phyloP scores from a whole-genome alignment of 1,139 yeast genomes.

The Hemisphaericaspora subhashii region DNA sequence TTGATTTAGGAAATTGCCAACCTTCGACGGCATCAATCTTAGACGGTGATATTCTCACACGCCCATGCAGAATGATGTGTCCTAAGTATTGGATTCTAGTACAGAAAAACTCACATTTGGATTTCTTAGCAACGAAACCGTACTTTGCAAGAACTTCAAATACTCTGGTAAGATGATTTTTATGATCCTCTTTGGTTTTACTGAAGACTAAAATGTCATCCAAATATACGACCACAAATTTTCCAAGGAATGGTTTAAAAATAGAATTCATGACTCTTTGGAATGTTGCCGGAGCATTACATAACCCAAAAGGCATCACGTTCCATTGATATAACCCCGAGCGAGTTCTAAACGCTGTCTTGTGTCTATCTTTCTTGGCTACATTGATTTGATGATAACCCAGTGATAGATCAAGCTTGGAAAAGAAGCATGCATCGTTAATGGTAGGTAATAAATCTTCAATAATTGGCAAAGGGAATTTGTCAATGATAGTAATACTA shows the following conservation, averaged over 20 bases:
- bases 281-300: slow-evolving; percentile 9
- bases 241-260: background rate
- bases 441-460: slow-evolving; percentile 11
- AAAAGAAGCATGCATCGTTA: background rate
- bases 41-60: too few relatives aligned
- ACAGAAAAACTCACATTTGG: too few relatives aligned
- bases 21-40: too few relatives aligned
- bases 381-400: slow-evolving; percentile 9
- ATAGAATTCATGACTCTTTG: slow-evolving; percentile 6
- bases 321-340: slow-evolving; percentile 5
- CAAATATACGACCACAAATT: slow-evolving; percentile 2
- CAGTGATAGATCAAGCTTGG: slow-evolving; percentile 1
- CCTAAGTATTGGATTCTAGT: too few relatives aligned
- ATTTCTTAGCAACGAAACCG: too few relatives aligned
- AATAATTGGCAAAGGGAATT: slow-evolving; percentile 21
- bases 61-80: too few relatives aligned
- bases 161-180: too few relatives aligned
- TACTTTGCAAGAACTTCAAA: too few relatives aligned
- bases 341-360: slow-evolving; percentile 2
- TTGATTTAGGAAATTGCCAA: too few relatives aligned
- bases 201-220: slow-evolving; percentile 4
- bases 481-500: slow-evolving; percentile 43
- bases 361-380: background rate
- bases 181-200: background rate
- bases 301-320: slow-evolving; percentile 8